phyloP scores from a whole-genome alignment of 495 filamentous ascomycete genomes.

The Bacidia rubella region DNA sequence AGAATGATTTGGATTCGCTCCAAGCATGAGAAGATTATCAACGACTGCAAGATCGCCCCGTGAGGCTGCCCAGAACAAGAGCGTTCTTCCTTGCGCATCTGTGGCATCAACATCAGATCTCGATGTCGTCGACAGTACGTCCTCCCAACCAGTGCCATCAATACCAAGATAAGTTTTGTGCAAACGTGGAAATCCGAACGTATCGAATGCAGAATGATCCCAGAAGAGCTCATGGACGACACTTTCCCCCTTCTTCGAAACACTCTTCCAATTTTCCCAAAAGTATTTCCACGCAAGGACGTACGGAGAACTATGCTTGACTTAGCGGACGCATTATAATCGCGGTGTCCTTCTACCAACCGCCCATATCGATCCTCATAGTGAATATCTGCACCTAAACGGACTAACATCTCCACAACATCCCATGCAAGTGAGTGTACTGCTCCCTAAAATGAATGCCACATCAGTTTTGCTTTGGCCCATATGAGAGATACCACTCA shows the following conservation, averaged over 20 bases:
- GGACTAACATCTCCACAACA: neutral
- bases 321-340: too few relatives aligned
- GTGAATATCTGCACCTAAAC: conserved; percentile 1
- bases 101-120: neutral
- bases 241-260: too few relatives aligned
- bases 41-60: neutral
- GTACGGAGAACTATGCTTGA: too few relatives aligned
- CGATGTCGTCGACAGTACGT: neutral
- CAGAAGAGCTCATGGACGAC: too few relatives aligned
- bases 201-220: neutral
- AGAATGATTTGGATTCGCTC: conserved; percentile 2
- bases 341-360: neutral
- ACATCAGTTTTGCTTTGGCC: neutral
- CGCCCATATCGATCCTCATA: neutral
- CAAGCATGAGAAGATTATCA: neutral
- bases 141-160: neutral
- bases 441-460: neutral
- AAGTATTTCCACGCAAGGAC: too few relatives aligned
- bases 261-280: too few relatives aligned
- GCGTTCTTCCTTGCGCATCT: conserved; percentile 1
- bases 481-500: neutral
- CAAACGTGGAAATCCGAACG: neutral
- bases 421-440: neutral
- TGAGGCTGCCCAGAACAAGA: conserved; percentile 1
- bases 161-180: neutral